phyloP scores from a whole-genome alignment of 495 filamentous ascomycete species.

The Evernia prunastri region DNA sequence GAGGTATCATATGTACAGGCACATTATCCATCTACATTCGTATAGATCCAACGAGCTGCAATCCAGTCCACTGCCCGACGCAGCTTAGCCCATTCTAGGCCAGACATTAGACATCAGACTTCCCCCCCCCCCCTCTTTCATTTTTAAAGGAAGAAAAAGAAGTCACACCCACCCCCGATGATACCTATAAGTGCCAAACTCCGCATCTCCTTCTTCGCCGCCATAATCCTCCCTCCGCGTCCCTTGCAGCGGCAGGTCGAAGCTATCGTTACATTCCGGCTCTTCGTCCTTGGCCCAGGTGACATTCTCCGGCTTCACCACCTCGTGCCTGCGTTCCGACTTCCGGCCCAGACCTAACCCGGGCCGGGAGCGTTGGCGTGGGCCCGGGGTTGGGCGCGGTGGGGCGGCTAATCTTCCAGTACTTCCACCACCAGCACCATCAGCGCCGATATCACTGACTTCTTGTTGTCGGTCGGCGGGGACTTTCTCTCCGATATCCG shows the following conservation, averaged over 20 bases:
- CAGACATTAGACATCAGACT: not conserved
- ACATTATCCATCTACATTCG: too few relatives aligned
- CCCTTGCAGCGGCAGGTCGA: conserved; percentile 23
- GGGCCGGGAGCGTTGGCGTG: not conserved
- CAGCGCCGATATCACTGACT: not conserved
- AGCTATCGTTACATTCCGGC: conserved; percentile 11
- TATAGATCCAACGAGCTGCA: too few relatives aligned
- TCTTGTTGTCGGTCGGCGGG: not conserved
- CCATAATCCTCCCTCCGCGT: conserved; percentile 15
- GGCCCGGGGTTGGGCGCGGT: not conserved
- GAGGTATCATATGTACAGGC: too few relatives aligned
- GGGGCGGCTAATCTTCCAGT: not conserved
- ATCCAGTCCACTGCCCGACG: too few relatives aligned
- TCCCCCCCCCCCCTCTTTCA: too few relatives aligned
- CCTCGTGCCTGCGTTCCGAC: conserved; percentile 2
- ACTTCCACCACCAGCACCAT: not conserved
- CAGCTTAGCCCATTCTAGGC: too few relatives aligned
- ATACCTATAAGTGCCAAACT: conserved; percentile 11
- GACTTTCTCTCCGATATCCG: not conserved
- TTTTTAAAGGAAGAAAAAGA: too few relatives aligned
- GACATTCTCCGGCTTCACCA: conserved; percentile 19
- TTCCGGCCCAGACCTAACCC: not conserved
- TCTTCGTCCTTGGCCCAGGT: conserved; percentile 23
- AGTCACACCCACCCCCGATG: conserved; percentile 18
- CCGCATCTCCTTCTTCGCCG: conserved; percentile 9